A percentile compares a stretch with the other conserved stretches of the same genome.
Evolutionary conservation across 1,284 basidiomycete species (phyloP).

Genomic region (Butyriboletus appendiculatus): DNA sequence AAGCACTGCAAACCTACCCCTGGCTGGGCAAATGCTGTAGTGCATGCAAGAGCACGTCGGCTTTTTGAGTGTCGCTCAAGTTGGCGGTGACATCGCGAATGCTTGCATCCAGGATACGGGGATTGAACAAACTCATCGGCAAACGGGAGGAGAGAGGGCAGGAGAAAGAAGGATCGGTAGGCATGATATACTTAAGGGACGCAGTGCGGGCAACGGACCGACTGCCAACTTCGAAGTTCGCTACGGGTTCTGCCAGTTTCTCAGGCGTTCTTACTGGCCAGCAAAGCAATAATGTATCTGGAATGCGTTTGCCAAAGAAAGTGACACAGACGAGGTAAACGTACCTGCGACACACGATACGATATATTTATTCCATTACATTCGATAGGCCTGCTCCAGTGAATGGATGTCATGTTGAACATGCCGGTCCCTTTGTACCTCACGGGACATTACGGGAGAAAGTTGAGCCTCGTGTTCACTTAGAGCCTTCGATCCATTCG

Average conservation of each 20-base stretch:
- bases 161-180: neutral
- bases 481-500: too few species aligned
- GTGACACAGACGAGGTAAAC: too few species aligned
- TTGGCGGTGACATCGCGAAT: constrained; percentile 13
- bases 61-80: constrained; percentile 46
- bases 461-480: constrained; percentile 24
- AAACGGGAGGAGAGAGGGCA: neutral
- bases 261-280: constrained; percentile 12
- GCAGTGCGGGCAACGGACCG: constrained; percentile 15
- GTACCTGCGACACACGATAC: too few species aligned
- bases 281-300: neutral
- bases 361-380: neutral
- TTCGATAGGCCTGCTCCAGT: too few species aligned
- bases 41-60: constrained; percentile 63
- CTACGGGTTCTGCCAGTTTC: constrained; percentile 13
- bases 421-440: neutral
- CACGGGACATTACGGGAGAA: neutral
- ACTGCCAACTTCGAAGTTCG: constrained; percentile 8
- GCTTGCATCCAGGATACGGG: constrained; percentile 16
- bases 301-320: neutral
- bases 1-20: constrained; percentile 39
- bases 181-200: constrained; percentile 3
- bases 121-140: constrained; percentile 53
- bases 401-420: neutral
- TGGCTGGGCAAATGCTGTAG: constrained; percentile 52